These are phyloP conservation scores for Blastocrithidia nonstop DNA, from an alignment of 208 protist genomes.

Conservation along the genomic window DNA sequence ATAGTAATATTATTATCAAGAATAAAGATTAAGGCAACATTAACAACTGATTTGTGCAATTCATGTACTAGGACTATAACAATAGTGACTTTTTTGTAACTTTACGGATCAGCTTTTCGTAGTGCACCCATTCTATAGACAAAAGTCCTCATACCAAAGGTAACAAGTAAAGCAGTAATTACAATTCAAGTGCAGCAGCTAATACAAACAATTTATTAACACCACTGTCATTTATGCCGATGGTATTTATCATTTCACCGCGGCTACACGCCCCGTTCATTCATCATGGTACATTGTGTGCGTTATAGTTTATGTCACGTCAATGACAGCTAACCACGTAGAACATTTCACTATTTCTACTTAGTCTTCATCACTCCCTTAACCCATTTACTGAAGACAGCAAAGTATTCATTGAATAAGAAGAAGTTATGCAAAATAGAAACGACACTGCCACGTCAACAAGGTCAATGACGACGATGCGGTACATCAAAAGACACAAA, in stretches of 20 bases:
- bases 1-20: conserved; percentile 14
- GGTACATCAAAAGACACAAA: background rate
- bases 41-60: conserved; percentile 59
- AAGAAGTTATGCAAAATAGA: background rate
- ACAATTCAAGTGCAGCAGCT: no score
- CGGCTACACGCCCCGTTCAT: conserved; percentile 66
- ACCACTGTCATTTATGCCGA: conserved; percentile 65
- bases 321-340: conserved; percentile 35
- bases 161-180: no score
- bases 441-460: background rate
- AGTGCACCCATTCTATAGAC: no score
- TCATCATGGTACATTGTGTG: conserved; percentile 68
- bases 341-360: conserved; percentile 30
- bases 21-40: conserved; percentile 69
- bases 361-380: conserved; percentile 46
- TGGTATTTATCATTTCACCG: conserved; percentile 63
- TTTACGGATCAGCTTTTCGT: conserved; percentile 36
- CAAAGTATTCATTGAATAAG: conserved; percentile 4
- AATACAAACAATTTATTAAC: no score
- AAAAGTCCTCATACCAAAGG: no score
- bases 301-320: conserved; percentile 76
- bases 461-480: background rate
- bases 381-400: conserved; percentile 44
- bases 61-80: conserved; percentile 55
- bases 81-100: conserved; percentile 47